Base-by-base conservation (phyloP, 148 eudicot genomes). In the Agrostemma githago region DNA sequence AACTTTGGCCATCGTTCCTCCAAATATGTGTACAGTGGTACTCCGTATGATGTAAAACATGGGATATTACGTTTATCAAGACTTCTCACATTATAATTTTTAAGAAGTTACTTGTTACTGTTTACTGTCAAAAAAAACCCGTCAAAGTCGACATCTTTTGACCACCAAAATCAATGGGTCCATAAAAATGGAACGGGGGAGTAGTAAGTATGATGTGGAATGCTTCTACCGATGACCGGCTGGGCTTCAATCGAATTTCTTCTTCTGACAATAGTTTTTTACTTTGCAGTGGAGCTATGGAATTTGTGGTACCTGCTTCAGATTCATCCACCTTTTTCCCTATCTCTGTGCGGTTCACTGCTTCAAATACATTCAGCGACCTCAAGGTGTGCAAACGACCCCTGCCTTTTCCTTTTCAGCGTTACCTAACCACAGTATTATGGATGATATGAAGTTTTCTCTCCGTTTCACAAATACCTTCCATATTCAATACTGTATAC, bases 301-400 rank as follows among this genome's bases (percentile, higher is more conserved):
- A 95, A 80, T 95, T 95, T 80, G 92, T 88, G 66, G 90, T 95
- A 77, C 99, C 99, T 79, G 88, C 97, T 46, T 84, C 89, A 48
- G 97, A 92, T 78, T 63, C 96, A 59, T 90, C 99, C 26, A 85
- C 80, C 71, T 92, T 95, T 77, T 95, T 90, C 81, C 99, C 99
- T 40, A 90, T 95, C 60, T 88, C 96, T 62, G 99, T 89, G 78
- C 88, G 88, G 20, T 95, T 95, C 72, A 75, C 92, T 74, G 91
- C 99, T 72, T 70, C 94, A 61, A 89, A 76, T 62, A 95, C 97
- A 42, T 95, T 89, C 85, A 90, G 99, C 82, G 88, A 86, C 74
- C 66, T 95, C 44, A 92, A 90, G 99, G 99, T 95, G 66, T 20
- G 76, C 20, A 71, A 62, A 42, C 6, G 42, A 62, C 37, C 21